A percentile compares a stretch with the other conserved stretches of the same genome.
Evolutionary conservation across 2,329 filamentous ascomycete genomes (phyloP).

Genomic region (Ambrosiella xylebori): DNA sequence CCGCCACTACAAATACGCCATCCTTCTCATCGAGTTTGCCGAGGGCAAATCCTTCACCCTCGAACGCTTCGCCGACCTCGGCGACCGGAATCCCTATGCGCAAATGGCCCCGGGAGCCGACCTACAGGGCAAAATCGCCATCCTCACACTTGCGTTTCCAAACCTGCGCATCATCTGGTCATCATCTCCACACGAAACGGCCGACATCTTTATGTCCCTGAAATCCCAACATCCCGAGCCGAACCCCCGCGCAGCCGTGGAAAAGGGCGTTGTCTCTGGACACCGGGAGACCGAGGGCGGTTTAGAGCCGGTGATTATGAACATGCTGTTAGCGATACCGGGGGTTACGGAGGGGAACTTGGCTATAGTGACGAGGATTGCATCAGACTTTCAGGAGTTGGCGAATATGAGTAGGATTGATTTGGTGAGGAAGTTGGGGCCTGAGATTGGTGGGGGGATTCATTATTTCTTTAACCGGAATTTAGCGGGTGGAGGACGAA

Average conservation of each 20-base stretch:
- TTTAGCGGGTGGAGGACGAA: not conserved
- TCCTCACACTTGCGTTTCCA: constrained; percentile 84
- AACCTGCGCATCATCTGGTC: constrained; percentile 86
- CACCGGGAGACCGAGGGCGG: constrained; percentile 18
- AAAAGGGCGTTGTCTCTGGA: constrained; percentile 52
- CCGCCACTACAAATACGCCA: constrained; percentile 71
- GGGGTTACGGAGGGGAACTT: constrained; percentile 70
- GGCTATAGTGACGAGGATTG: constrained; percentile 51
- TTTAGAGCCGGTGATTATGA: constrained; percentile 17
- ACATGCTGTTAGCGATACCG: constrained; percentile 49
- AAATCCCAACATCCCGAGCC: constrained; percentile 84
- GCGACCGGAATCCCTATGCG: not conserved
- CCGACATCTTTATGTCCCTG: constrained; percentile 86
- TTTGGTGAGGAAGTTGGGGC: constrained; percentile 58
- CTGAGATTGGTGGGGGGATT: constrained; percentile 59
- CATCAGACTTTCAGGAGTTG: constrained; percentile 62
- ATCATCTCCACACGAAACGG: constrained; percentile 81
- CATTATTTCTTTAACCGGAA: constrained; percentile 61
- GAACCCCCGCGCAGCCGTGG: constrained; percentile 73
- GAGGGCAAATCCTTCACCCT: constrained; percentile 95
- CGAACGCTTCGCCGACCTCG: constrained; percentile 53
- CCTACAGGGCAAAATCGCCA: constrained; percentile 77
- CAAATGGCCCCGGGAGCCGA: constrained; percentile 28
- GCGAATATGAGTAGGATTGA: constrained; percentile 70
- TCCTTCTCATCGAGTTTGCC: constrained; percentile 95